Conservation (phyloP, 2,329 filamentous ascomycete species). For the Fusarium protoensiforme region DNA sequence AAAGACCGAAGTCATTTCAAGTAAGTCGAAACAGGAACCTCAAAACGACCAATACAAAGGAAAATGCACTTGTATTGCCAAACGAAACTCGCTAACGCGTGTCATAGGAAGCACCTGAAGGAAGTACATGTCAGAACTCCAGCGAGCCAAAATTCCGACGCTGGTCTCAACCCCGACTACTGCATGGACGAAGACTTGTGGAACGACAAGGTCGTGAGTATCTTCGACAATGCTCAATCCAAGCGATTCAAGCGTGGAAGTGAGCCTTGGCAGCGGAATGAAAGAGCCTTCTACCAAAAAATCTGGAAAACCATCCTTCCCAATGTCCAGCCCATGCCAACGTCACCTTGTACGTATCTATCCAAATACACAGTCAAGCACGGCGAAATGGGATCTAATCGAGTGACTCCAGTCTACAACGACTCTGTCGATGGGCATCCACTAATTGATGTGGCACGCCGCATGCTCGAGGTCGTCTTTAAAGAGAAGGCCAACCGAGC, state of each 20-base stretch:
- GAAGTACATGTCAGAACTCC: background rate
- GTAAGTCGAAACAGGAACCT: background rate
- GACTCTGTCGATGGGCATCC: background rate
- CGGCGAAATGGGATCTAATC: background rate
- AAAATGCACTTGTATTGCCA: too few species aligned
- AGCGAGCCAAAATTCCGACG: background rate
- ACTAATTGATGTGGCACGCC: background rate
- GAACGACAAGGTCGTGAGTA: background rate
- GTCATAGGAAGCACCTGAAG: background rate
- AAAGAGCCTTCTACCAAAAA: background rate
- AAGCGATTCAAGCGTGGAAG: background rate
- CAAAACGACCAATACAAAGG: too few species aligned
- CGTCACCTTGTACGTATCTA: background rate
- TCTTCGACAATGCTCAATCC: background rate
- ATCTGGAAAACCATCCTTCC: background rate
- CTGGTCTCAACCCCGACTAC: background rate
- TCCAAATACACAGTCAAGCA: background rate
- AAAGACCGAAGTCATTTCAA: background rate
- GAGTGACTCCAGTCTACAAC: background rate
- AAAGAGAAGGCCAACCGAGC: background rate
- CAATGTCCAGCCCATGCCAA: background rate
- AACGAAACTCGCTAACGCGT: background rate
- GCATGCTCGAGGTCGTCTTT: background rate
- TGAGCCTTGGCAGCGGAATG: background rate
- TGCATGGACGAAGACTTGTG: background rate